A percentile compares a stretch with the other conserved stretches of the same genome.
Conservation (phyloP, 192 early-diverging fungal genomes). For the Backusella tuberculispora region DNA sequence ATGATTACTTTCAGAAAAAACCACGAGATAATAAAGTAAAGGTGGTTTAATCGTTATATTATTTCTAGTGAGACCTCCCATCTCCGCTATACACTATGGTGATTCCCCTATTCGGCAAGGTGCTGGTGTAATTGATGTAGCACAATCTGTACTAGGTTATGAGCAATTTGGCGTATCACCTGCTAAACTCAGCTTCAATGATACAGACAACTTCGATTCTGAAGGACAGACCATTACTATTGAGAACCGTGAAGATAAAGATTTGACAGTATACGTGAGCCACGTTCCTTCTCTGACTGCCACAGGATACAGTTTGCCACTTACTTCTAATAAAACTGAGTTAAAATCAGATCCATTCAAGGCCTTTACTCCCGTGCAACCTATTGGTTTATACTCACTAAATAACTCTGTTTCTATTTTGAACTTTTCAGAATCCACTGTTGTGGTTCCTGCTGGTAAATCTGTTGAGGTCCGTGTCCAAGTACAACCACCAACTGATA, state of each 20-base stretch:
- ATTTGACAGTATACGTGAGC: conserved; percentile 36
- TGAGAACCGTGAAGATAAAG: conserved; percentile 38
- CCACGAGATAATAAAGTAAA: background rate
- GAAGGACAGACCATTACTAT: conserved; percentile 36
- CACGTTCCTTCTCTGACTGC: conserved; percentile 43
- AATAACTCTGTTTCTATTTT: conserved; percentile 12
- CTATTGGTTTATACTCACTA: conserved; percentile 15
- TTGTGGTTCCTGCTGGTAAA: conserved; percentile 11
- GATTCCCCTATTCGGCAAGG: conserved; percentile 48
- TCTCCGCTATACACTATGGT: conserved; percentile 15
- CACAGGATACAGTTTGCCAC: conserved; percentile 36
- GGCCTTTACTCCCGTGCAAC: conserved; percentile 20
- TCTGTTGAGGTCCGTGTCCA: conserved; percentile 6
- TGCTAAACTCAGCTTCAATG: conserved; percentile 52
- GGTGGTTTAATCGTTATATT: background rate
- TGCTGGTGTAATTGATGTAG: conserved; percentile 54
- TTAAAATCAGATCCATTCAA: background rate
- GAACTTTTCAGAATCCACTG: background rate
- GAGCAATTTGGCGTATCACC: conserved; percentile 38
- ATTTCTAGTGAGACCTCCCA: conserved; percentile 21
- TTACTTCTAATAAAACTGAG: background rate
- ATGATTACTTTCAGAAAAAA: background rate
- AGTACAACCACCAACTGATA: conserved; percentile 33
- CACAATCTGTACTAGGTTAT: conserved; percentile 40
- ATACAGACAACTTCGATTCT: conserved; percentile 40